Evolutionary conservation across 1,139 yeast species (phyloP).

Genomic region (Saccharomyces hybrid): DNA sequence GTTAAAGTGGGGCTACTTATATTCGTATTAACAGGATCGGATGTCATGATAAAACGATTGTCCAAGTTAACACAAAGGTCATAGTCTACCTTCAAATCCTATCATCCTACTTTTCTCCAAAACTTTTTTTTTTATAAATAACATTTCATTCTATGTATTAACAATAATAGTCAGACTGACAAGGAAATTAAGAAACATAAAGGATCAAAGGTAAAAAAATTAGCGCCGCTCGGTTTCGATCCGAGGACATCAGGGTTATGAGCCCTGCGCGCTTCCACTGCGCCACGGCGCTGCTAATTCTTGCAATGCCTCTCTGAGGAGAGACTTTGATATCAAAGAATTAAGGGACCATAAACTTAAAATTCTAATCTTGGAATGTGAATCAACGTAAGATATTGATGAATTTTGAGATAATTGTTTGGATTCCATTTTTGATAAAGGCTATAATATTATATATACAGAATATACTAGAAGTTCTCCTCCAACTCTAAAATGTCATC

Average conservation of each 20-base stretch:
- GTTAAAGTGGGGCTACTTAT: neutral
- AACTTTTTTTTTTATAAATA: too few relatives aligned
- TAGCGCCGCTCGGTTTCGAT: constrained; percentile 99
- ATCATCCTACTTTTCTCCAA: neutral
- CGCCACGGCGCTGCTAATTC: constrained; percentile 69
- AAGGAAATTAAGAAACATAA: neutral
- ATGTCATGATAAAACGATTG: neutral
- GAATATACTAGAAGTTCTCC: too few relatives aligned
- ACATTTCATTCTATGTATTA: neutral
- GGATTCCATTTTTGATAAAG: neutral
- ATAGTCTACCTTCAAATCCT: neutral
- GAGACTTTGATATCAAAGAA: too few relatives aligned
- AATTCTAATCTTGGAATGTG: too few relatives aligned
- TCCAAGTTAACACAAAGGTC: neutral
- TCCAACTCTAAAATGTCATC: neutral
- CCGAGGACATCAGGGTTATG: constrained; percentile 99
- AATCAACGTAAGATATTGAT: too few relatives aligned
- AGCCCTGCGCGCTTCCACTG: constrained; percentile 99
- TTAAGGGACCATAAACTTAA: too few relatives aligned
- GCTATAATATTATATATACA: neutral
- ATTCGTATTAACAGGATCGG: neutral
- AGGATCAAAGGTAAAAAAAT: constrained; percentile 9
- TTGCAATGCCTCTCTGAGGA: too few relatives aligned
- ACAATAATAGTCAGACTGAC: neutral
- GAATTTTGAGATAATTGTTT: too few relatives aligned